These are phyloP conservation scores for Amphicarpaea edgeworthii DNA, from an alignment of 306 rosid genomes.

Conservation along the genomic window DNA sequence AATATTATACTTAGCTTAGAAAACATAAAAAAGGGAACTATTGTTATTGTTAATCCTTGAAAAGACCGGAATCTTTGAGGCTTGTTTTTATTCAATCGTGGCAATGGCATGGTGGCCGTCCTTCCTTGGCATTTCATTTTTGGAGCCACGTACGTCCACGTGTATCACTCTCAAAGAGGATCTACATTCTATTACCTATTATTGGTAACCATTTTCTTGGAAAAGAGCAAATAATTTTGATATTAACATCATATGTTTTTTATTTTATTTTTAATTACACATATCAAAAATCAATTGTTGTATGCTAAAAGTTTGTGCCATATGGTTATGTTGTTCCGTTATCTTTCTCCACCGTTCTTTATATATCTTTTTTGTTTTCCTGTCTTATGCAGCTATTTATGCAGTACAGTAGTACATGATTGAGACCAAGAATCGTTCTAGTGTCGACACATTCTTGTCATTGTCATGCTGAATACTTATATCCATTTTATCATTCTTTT, in stretches of 20 bases:
- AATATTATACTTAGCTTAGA: background rate
- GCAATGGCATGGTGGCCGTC: constrained; percentile 29
- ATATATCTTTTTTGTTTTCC: background rate
- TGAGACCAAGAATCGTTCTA: background rate
- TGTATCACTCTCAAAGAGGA: background rate
- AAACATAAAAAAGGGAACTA: constrained; percentile 1
- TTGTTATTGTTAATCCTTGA: background rate
- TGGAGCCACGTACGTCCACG: constrained; percentile 6
- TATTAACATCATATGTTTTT: too few relatives aligned
- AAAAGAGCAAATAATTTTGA: too few relatives aligned
- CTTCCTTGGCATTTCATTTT: constrained; percentile 35
- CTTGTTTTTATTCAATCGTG: constrained; percentile 15
- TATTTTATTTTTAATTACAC: too few relatives aligned
- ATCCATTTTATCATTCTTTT: background rate
- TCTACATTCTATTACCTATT: background rate
- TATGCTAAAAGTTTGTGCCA: background rate
- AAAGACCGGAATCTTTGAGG: constrained; percentile 35
- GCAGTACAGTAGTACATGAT: background rate
- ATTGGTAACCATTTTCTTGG: constrained; percentile 21
- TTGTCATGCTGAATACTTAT: background rate
- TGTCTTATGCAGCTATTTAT: background rate
- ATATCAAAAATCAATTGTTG: background rate
- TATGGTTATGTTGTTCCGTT: background rate
- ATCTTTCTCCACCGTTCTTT: background rate
- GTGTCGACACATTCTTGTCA: constrained; percentile 29